Base-by-base conservation (phyloP, 768 basidiomycete genomes). In the Erythrobasidium yunnanense region DNA sequence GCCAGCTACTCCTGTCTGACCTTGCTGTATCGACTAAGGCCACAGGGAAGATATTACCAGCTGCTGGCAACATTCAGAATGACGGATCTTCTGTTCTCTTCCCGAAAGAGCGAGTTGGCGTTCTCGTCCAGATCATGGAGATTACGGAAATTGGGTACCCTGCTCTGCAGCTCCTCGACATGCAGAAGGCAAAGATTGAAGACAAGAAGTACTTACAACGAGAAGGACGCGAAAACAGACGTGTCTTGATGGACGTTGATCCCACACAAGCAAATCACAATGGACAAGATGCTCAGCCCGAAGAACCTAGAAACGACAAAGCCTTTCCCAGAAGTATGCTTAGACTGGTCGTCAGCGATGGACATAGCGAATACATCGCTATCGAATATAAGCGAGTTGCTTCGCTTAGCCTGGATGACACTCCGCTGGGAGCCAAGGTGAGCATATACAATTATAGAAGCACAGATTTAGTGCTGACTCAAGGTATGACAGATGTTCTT, bases 61-160 rank as follows among this genome's bases (percentile, higher is more conserved):
- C 60, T 22, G 47, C 22, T 3, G 38, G 42, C 17, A 27, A 60
- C 13, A 32, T 23, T 27, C 34, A 60, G 42, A 60, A 29, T 4
- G 60, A n/a, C 6, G 49, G 38, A n/a, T 42, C n/a, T n/a, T 42
- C 38, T n/a, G 38, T 51, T 8, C 49, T 63, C 29, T 51, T 63
- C 30, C 18, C 27, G 47, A 52, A 63, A 25, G 49, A 49, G 8
- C 32, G 42, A 29, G 60, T 29, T 11, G 66, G 46, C 0, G 76
- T 87, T 32, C 82, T 89, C 35, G 85, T 91, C 8, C 86, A 95
- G 72, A 81, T 95, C 27, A 76, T 78, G 18, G 79, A 82, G 15
- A 81, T 93, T n/a, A 87, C 83, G 18, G 92, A 96, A 63, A 85
- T 95, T 22, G 88, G 85, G 0, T 78, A 82, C 47, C 90, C 90